phyloP scores from a whole-genome alignment of 352 stramenopile species.

The Pythium oligandrum region DNA sequence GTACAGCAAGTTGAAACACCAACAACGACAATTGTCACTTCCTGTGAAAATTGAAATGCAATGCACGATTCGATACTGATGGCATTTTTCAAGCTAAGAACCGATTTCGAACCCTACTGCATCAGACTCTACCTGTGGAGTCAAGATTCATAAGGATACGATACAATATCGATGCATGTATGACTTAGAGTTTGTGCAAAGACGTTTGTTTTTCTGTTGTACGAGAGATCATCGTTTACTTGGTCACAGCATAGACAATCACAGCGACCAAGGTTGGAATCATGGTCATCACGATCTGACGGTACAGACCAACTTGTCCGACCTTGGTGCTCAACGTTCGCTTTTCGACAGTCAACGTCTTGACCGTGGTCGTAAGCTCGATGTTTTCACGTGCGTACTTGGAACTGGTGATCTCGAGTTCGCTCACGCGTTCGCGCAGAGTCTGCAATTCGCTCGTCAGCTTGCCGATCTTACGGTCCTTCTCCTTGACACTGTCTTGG shows the following conservation, averaged over 20 bases:
- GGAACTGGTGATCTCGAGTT: constrained; percentile 17
- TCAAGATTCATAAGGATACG: too few species aligned
- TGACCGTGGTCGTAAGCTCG: constrained; percentile 23
- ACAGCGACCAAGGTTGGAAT: constrained; percentile 48
- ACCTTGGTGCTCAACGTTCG: constrained; percentile 32
- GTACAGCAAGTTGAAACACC: background rate
- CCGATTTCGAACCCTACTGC: too few species aligned
- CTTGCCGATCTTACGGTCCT: constrained; percentile 69
- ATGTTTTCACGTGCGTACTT: constrained; percentile 18
- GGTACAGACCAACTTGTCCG: constrained; percentile 57
- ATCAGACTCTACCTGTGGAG: too few species aligned
- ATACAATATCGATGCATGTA: too few species aligned
- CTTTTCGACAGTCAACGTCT: constrained; percentile 35
- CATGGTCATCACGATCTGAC: constrained; percentile 44
- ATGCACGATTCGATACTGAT: too few species aligned
- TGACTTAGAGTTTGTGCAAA: too few species aligned
- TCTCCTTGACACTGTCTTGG: constrained; percentile 48
- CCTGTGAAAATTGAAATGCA: too few species aligned
- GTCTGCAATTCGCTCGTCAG: constrained; percentile 44
- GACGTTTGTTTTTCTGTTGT: too few species aligned
- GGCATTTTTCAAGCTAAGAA: too few species aligned
- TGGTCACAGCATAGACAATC: constrained; percentile 45
- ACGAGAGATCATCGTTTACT: constrained; percentile 19
- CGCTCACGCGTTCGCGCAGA: constrained; percentile 36
- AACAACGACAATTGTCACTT: too few species aligned